A percentile compares a stretch with the other conserved stretches of the same genome.
These are phyloP conservation scores for Aquilaria agallochum DNA, from an alignment of 441 rosid species.

Conservation along the genomic window DNA sequence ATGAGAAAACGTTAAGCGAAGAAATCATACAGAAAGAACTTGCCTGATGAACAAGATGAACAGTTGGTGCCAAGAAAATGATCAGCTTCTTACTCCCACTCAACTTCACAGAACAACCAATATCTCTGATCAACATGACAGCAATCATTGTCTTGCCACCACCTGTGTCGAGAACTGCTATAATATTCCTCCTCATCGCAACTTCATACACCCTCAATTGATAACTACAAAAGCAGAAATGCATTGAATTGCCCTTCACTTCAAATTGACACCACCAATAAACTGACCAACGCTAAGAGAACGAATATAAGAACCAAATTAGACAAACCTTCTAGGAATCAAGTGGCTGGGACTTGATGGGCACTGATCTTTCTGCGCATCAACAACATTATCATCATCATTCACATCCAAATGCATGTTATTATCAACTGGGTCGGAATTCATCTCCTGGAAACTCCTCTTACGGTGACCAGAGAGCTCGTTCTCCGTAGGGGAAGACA, in stretches of 20 bases:
- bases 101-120: constrained; percentile 33
- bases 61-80: constrained; percentile 82
- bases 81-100: constrained; percentile 43
- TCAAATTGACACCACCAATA: constrained; percentile 8
- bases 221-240: constrained; percentile 29
- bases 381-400: constrained; percentile 3
- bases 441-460: constrained; percentile 40
- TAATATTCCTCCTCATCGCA: constrained; percentile 63
- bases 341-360: constrained; percentile 17
- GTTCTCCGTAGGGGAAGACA: constrained; percentile 24
- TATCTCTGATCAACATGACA: constrained; percentile 59
- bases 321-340: constrained; percentile 46
- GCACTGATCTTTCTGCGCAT: constrained; percentile 1
- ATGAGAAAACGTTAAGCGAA: not conserved
- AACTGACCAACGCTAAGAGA: constrained; percentile 8
- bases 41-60: constrained; percentile 80
- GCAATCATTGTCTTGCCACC: constrained; percentile 69
- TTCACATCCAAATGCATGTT: constrained; percentile 7
- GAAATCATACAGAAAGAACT: not conserved
- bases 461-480: constrained; percentile 21
- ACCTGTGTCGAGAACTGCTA: constrained; percentile 71
- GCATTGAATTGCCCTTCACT: not conserved
- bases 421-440: constrained; percentile 19
- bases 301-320: not conserved
- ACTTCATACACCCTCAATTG: constrained; percentile 62